Base-by-base conservation (phyloP, 1,284 basidiomycete species). In the Puccinia horiana region DNA sequence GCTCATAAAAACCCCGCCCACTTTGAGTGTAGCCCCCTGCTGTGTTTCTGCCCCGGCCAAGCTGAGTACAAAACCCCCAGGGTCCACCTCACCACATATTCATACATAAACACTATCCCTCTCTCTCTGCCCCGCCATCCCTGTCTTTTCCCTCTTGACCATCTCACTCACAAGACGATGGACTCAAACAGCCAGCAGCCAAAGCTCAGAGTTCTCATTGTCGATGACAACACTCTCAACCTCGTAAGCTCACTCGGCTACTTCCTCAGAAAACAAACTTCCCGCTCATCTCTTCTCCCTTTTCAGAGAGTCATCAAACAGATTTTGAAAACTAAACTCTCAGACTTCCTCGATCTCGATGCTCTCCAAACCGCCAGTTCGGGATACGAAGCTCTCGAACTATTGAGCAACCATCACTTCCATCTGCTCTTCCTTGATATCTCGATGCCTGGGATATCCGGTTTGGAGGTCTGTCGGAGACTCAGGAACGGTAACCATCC, bases 371-470 rank as follows among this genome's bases (percentile, higher is more conserved):
- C 63, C 40, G 37, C 63, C 20, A 26, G 56, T n/a, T 81, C 70
- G 56, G 79, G 79, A 18, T 16, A 35, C 18, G 32, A 73, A 49
- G 79, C 79, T 29, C 61, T 81, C 29, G 70, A 56, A 0, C 44
- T 81, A 2, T n/a, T 81, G 37, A 29, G 18, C 6, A 40, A 63
- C n/a, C n/a, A 73, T 29, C 35, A n/a, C n/a, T 73, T 74, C 47
- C 18, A 81, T 72, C 52, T 81, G 11, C 52, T 81, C 70, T 74
- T 81, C 54, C 40, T 81, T 23, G 70, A 81, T 26, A 81, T 81
- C 54, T 81, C 70, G 0, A 74, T 81, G 69, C 79, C 79, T 20
- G 70, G 70, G 6, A 81, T 81, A 2, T 54, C 47, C 32, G 70
- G 79, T 14, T n/a, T 81, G 6, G 79, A 81, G 23, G 52, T 74